Evolutionary conservation across 371 early-diverging fungal genomes (phyloP).

Genomic region (Mortierella sp.): DNA sequence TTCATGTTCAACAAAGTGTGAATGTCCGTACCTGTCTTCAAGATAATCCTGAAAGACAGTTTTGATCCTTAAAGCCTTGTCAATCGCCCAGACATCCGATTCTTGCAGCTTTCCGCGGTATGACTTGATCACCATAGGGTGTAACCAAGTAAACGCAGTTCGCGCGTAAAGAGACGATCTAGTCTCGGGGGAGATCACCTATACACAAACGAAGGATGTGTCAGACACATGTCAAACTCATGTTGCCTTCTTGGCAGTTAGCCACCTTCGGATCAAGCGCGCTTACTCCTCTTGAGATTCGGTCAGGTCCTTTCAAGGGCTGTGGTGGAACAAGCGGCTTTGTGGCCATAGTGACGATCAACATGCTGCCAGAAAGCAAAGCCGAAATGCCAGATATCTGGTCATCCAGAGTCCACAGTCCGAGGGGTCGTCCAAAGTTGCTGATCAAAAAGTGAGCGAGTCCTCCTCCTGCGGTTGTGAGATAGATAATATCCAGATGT

Average conservation of each 20-base stretch:
- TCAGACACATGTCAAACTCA: too few species aligned
- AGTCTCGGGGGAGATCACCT: slow-evolving; percentile 53
- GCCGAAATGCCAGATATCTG: slow-evolving; percentile 42
- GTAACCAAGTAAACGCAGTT: slow-evolving; percentile 52
- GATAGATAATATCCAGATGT: slow-evolving; percentile 51
- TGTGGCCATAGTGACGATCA: slow-evolving; percentile 37
- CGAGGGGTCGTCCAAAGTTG: slow-evolving; percentile 46
- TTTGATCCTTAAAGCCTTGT: slow-evolving; percentile 36
- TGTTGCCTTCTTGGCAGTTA: too few species aligned
- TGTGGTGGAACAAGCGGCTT: slow-evolving; percentile 52
- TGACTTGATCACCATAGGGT: slow-evolving; percentile 49
- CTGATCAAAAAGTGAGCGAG: slow-evolving; percentile 31
- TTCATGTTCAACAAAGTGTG: too few species aligned
- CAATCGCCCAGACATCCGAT: slow-evolving; percentile 48
- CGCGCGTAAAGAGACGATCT: slow-evolving; percentile 45
- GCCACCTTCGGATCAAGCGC: too few species aligned
- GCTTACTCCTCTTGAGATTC: slow-evolving; percentile 37
- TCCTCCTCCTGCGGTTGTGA: slow-evolving; percentile 40
- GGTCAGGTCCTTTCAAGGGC: slow-evolving; percentile 42
- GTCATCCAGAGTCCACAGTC: slow-evolving; percentile 47
- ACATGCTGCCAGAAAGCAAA: slow-evolving; percentile 30
- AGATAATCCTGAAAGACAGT: slow-evolving; percentile 39
- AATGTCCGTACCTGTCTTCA: slow-evolving; percentile 26
- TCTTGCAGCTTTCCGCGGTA: slow-evolving; percentile 31
- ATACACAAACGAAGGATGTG: neutral